phyloP scores from a whole-genome alignment of 192 early-diverging fungal species.

The Coemansia sp. region DNA sequence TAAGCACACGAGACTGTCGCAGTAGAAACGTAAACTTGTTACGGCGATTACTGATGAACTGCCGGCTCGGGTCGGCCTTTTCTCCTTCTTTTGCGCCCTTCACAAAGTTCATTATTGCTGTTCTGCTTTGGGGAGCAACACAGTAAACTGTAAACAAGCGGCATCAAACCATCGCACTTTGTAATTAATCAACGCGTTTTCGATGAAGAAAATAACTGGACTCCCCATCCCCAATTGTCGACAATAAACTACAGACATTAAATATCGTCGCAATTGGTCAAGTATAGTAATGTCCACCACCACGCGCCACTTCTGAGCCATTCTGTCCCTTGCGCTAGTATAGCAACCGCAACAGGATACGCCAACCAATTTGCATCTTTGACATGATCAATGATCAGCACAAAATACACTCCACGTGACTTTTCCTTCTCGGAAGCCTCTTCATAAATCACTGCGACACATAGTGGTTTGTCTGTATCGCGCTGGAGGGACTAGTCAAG shows the following conservation, averaged over 20 bases:
- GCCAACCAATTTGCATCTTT: not conserved
- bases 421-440: not conserved
- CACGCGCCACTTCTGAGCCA: not conserved
- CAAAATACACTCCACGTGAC: not conserved
- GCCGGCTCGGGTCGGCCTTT: not conserved
- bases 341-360: not conserved
- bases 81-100: not conserved
- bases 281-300: not conserved
- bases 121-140: not conserved
- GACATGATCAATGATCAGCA: not conserved
- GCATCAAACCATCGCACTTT: not conserved
- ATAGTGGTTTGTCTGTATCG: not conserved
- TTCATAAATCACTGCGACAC: not conserved
- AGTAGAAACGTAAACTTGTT: conserved; percentile 1
- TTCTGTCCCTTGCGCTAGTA: not conserved
- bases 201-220: not conserved
- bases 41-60: not conserved
- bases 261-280: not conserved
- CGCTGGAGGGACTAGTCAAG: not conserved
- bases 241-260: not conserved
- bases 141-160: not conserved
- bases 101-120: not conserved
- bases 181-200: not conserved
- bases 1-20: not conserved
- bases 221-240: not conserved